Evolutionary conservation across 306 rosid genomes (phyloP).

Genomic region (Leucaena leucocephala): DNA sequence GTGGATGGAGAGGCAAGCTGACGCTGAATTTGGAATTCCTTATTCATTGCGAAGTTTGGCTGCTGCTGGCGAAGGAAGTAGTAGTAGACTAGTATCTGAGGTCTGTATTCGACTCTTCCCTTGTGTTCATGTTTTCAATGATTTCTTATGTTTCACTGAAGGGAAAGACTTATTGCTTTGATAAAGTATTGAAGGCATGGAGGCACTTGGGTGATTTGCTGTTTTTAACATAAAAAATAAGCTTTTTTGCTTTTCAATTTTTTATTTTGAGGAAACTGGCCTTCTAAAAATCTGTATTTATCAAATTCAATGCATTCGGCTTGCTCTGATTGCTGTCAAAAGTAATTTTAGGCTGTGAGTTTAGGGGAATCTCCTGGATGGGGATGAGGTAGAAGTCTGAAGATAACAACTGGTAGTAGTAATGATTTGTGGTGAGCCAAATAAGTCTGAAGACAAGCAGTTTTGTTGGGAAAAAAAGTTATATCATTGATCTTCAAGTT

Average conservation of each 20-base stretch:
- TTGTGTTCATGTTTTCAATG: slow-evolving; percentile 26
- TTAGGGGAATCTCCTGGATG: slow-evolving; percentile 8
- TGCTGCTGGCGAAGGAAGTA: slow-evolving; percentile 62
- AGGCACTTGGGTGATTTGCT: slow-evolving; percentile 3
- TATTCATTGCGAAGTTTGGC: slow-evolving; percentile 67
- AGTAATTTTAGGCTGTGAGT: slow-evolving; percentile 4
- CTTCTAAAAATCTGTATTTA: slow-evolving; percentile 3
- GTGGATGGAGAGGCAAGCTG: slow-evolving; percentile 78
- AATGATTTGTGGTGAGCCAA: slow-evolving; percentile 28
- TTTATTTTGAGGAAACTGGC: slow-evolving; percentile 20
- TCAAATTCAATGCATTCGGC: slow-evolving; percentile 11
- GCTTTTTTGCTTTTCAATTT: background rate
- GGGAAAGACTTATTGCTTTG: background rate
- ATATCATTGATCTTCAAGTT: background rate
- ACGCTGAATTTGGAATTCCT: slow-evolving; percentile 65
- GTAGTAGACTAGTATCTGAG: slow-evolving; percentile 82
- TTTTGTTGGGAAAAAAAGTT: background rate
- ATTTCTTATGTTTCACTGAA: slow-evolving; percentile 7
- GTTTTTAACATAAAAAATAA: background rate
- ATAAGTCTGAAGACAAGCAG: slow-evolving; percentile 10
- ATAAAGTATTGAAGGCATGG: background rate
- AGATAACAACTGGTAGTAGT: background rate
- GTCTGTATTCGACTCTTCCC: slow-evolving; percentile 47
- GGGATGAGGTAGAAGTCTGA: slow-evolving; percentile 17
- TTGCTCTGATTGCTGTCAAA: background rate